Evolutionary conservation across 805 yeast species (phyloP).

Genomic region (Yarrowia yakushimensis): DNA sequence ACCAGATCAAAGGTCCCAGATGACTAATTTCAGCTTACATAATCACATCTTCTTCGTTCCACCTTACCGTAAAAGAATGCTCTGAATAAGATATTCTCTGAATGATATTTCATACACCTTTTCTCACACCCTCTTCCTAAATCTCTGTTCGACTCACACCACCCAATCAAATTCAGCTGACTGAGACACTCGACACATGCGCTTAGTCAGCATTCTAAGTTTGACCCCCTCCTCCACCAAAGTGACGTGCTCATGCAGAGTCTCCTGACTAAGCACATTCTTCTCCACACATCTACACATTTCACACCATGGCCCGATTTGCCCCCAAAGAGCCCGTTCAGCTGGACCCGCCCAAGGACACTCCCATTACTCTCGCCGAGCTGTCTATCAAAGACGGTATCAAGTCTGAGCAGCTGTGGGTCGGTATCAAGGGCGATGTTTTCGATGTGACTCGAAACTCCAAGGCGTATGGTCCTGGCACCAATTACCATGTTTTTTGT

Average conservation of each 20-base stretch:
- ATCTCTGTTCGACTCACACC: too few species aligned
- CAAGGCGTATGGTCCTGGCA: conserved; percentile 72
- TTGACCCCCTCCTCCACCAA: background rate
- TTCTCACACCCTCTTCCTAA: too few species aligned
- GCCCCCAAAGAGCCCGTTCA: conserved; percentile 53
- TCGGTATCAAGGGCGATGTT: conserved; percentile 70
- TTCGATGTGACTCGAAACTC: conserved; percentile 71
- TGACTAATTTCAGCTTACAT: too few species aligned
- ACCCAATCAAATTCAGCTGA: background rate
- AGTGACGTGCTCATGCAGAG: background rate
- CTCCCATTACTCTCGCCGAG: conserved; percentile 43
- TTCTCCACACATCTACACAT: background rate
- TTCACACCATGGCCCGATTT: conserved; percentile 5
- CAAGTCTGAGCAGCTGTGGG: conserved; percentile 50
- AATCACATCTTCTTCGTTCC: too few species aligned
- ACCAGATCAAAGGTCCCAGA: too few species aligned
- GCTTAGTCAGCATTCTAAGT: background rate
- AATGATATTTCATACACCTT: too few species aligned
- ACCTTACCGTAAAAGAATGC: too few species aligned
- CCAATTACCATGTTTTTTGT: conserved; percentile 64
- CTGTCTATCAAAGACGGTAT: conserved; percentile 48
- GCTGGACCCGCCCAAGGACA: conserved; percentile 51
- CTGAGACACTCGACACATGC: background rate
- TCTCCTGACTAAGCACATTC: conserved; percentile 1
- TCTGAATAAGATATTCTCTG: too few species aligned